These are phyloP conservation scores for Eucalyptus paniculata DNA, from an alignment of 345 rosid species.

Conservation along the genomic window DNA sequence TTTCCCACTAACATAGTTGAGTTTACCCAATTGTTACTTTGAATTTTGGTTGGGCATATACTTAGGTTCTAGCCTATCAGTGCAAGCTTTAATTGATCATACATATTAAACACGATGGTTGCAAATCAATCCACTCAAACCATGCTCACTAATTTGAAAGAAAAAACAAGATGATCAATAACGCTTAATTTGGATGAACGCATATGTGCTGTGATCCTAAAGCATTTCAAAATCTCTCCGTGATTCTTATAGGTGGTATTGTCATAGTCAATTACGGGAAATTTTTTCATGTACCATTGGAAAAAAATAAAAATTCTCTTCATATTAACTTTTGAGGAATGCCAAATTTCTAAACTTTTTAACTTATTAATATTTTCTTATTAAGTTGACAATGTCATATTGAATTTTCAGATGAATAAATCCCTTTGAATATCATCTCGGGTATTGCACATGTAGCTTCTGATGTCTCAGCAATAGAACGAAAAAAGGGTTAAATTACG, in stretches of 20 bases:
- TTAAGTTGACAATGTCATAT: neutral
- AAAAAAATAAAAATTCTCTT: neutral
- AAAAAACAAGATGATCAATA: neutral
- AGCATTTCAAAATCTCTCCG: neutral
- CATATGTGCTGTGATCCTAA: neutral
- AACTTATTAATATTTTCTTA: neutral
- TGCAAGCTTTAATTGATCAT: neutral
- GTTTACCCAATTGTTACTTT: neutral
- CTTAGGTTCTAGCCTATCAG: neutral
- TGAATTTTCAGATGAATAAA: neutral
- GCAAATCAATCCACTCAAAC: neutral
- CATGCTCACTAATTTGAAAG: neutral
- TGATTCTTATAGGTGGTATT: neutral
- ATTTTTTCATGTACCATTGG: neutral
- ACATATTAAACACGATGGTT: neutral
- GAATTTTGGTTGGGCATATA: neutral
- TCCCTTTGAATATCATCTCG: neutral
- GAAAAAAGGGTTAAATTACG: neutral
- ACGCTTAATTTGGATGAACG: neutral
- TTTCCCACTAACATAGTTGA: neutral
- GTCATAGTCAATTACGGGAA: neutral
- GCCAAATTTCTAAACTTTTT: neutral
- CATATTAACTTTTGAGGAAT: neutral
- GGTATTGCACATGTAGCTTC: neutral
- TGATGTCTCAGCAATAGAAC: neutral